Percentiles rank a stretch among this genome's conserved stretches.
These are phyloP conservation scores for Verticillium isaacii DNA, from an alignment of 2,329 filamentous ascomycete genomes.

Conservation along the genomic window DNA sequence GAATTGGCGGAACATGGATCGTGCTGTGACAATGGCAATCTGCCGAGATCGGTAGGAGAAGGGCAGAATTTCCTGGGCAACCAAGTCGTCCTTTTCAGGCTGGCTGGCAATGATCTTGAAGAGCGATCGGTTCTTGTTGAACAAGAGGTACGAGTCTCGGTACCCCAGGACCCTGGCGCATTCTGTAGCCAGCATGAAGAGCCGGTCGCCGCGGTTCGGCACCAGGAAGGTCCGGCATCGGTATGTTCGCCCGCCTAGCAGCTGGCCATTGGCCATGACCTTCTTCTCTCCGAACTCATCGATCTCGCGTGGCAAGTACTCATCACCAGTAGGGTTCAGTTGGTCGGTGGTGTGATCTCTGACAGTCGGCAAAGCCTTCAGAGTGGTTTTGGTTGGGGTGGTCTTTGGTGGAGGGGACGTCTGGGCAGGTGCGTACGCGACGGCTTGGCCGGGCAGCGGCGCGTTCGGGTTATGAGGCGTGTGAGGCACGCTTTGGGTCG, in stretches of 20 bases:
- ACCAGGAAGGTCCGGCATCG: conserved; percentile 91
- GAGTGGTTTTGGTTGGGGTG: conserved; percentile 74
- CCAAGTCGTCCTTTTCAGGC: conserved; percentile 92
- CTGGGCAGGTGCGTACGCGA: conserved; percentile 32
- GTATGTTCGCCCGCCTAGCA: conserved; percentile 80
- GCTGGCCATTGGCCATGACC: conserved; percentile 76
- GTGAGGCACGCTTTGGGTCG: conserved; percentile 39
- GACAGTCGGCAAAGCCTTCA: conserved; percentile 94
- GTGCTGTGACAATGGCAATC: conserved; percentile 95
- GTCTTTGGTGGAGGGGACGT: conserved; percentile 65
- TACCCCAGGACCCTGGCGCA: conserved; percentile 92
- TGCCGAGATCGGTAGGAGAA: conserved; percentile 98
- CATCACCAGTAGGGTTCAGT: conserved; percentile 80
- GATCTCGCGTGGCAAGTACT: conserved; percentile 89
- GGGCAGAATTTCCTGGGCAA: conserved; percentile 88
- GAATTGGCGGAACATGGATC: conserved; percentile 98
- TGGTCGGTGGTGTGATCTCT: conserved; percentile 97
- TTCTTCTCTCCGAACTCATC: conserved; percentile 95
- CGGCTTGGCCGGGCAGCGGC: conserved; percentile 36
- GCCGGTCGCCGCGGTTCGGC: conserved; percentile 82
- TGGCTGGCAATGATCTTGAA: conserved; percentile 98
- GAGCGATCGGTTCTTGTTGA: conserved; percentile 96
- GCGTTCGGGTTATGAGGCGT: conserved; percentile 48
- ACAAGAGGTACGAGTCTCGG: conserved; percentile 93
- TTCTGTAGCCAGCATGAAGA: conserved; percentile 98